phyloP scores from a whole-genome alignment of 139 green algal species.

The Picochlorum sp. region DNA sequence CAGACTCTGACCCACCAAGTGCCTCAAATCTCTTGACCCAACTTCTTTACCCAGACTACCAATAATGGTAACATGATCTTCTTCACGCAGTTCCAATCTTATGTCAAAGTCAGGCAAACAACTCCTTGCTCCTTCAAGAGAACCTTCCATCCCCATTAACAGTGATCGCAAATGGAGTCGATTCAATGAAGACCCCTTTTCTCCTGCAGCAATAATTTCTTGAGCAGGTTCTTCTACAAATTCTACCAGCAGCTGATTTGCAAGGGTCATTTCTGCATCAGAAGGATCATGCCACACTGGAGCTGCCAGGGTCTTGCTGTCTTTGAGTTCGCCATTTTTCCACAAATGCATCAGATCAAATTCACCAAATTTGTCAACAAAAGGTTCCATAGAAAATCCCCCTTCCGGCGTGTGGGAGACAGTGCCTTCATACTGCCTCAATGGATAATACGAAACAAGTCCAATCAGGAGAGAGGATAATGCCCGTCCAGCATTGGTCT shows the following conservation, averaged over 20 bases:
- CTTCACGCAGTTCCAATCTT: neutral
- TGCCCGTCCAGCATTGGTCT: constrained; percentile 6
- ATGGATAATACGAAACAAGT: constrained; percentile 22
- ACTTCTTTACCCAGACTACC: neutral
- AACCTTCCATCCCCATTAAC: constrained; percentile 27
- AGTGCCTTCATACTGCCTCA: constrained; percentile 21
- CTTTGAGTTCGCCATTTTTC: constrained; percentile 1
- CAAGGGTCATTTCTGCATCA: constrained; percentile 5
- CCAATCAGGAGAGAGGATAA: constrained; percentile 12
- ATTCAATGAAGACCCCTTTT: neutral
- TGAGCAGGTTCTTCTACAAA: neutral
- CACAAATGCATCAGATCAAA: neutral
- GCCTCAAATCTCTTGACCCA: neutral
- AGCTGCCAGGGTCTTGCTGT: constrained; percentile 5
- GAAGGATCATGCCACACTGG: constrained; percentile 11
- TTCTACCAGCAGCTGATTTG: neutral
- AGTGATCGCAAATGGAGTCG: constrained; percentile 6
- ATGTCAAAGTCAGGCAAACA: constrained; percentile 23
- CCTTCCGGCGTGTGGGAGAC: neutral
- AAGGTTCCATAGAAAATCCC: constrained; percentile 14
- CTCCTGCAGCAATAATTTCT: constrained; percentile 1
- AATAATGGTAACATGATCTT: neutral
- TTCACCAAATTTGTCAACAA: constrained; percentile 17
- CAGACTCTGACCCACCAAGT: neutral
- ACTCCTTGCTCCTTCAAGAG: constrained; percentile 20